These are phyloP conservation scores for Kwoniella dejecticola DNA, from an alignment of 768 basidiomycete species.

Conservation along the genomic window DNA sequence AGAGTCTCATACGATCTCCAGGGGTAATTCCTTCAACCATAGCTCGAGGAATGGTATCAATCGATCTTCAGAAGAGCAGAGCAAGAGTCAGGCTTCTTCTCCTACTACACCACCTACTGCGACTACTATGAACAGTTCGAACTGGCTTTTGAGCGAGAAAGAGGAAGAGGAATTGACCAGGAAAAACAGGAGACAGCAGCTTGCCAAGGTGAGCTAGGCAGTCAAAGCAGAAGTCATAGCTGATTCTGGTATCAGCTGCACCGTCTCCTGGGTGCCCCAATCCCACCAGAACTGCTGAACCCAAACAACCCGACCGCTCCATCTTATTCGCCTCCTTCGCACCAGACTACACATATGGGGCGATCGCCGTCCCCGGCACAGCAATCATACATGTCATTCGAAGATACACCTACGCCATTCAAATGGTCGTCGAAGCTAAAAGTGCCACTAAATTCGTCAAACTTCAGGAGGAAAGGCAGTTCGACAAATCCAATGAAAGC, in stretches of 20 bases:
- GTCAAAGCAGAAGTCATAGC: too few relatives aligned
- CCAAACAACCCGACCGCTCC: slow-evolving; percentile 14
- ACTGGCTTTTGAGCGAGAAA: not conserved
- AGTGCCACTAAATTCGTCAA: slow-evolving; percentile 9
- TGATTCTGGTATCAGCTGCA: too few relatives aligned
- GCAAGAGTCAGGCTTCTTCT: slow-evolving; percentile 2
- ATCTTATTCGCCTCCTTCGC: slow-evolving; percentile 1
- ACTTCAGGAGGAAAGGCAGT: slow-evolving; percentile 9
- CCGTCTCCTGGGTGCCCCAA: slow-evolving; percentile 32
- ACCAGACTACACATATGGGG: not conserved
- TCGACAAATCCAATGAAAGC: slow-evolving; percentile 5
- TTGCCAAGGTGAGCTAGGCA: slow-evolving; percentile 35
- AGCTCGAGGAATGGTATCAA: not conserved
- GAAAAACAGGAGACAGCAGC: slow-evolving; percentile 26
- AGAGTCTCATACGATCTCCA: slow-evolving; percentile 5
- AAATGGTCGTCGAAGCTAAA: slow-evolving; percentile 9
- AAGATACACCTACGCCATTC: slow-evolving; percentile 12
- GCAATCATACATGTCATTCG: slow-evolving; percentile 22
- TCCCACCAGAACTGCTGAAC: slow-evolving; percentile 24
- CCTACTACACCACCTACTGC: slow-evolving; percentile 13
- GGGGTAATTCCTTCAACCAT: slow-evolving; percentile 8
- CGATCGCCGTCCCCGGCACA: slow-evolving; percentile 11
- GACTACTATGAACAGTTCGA: slow-evolving; percentile 1
- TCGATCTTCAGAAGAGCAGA: not conserved
- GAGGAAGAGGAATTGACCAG: slow-evolving; percentile 12